Evolutionary conservation across 1,139 yeast genomes (phyloP), one percentile per base, ranked within the genome.

Genomic region (Candida sojae): DNA sequence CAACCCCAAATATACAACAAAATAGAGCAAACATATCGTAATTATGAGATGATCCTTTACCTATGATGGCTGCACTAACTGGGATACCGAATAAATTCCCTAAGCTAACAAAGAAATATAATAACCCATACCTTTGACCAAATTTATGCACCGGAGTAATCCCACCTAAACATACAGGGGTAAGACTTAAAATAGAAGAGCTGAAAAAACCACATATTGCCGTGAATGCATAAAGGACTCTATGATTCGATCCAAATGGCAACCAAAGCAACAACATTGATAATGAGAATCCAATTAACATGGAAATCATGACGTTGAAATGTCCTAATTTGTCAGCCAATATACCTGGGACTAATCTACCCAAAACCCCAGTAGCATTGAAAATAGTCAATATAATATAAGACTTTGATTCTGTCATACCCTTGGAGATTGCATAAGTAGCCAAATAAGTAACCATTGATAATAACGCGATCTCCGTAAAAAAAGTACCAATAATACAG

Each of bases 321-420:
- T 80, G 69, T 0, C 91, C 91, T 30, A 77, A 51, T 49, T 62
- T 73, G 49, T 70, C 79, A 50, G 86, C 86, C 0, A 84, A 75
- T 8, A 77, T 53, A 30, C 84, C 83, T 0, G 88, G 85, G 6
- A 82, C 55, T 48, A 75, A 75, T 50, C 90, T 66, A 1, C 89
- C 90, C 3, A 76, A 53, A 12, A 83, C 71, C 5, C 89, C 88
- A 2, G 80, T 68, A 1, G 83, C 84, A 63, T 83, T 85, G 56
- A 76, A 70, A 8, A 80, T 70, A 0, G 88, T 82, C 35, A 83
- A 68, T 31, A 84, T 62, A 11, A 80, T 56, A 56, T 80, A 79
- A 0, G 87, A 70, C 6, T 71, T 63, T n/a, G 81, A 71, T 53
- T 79, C 79, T 5, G 79, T 64, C 58, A 75, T 72, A 0, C 88